Evolutionary conservation across 768 basidiomycete species (phyloP).

Genomic region (Tulasnella sp.): DNA sequence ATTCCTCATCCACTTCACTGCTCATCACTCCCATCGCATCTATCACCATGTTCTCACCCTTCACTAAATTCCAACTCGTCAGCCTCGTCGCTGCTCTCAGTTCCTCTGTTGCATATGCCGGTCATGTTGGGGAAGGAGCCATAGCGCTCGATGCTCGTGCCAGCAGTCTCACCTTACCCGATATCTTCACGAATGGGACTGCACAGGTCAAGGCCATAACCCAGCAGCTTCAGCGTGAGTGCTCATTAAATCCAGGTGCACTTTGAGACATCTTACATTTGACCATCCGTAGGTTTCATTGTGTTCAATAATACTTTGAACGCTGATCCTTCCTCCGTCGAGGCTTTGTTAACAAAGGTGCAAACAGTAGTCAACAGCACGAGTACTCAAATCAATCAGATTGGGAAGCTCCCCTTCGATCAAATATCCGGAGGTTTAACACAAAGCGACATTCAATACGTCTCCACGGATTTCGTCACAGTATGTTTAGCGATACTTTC

Average conservation of each 20-base stretch:
- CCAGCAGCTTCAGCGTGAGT: background rate
- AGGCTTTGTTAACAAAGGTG: background rate
- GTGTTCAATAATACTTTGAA: background rate
- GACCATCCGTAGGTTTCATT: background rate
- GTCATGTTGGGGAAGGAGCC: too few relatives aligned
- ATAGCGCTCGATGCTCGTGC: background rate
- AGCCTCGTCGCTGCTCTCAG: background rate
- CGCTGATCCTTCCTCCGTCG: background rate
- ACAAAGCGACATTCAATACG: background rate
- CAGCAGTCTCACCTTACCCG: background rate
- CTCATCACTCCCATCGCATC: background rate
- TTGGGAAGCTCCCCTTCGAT: background rate
- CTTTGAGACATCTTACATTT: background rate
- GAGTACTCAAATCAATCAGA: background rate
- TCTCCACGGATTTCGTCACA: background rate
- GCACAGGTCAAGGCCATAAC: background rate
- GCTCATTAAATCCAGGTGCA: background rate
- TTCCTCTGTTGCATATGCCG: background rate
- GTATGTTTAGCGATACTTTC: background rate
- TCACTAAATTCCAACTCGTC: background rate
- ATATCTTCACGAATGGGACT: background rate
- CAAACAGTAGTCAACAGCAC: background rate
- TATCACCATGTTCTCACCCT: background rate
- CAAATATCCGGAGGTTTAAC: background rate
- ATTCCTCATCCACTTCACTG: background rate